Evolutionary conservation across 805 yeast genomes (phyloP).

Genomic region (Zygosaccharomyces bailii): DNA sequence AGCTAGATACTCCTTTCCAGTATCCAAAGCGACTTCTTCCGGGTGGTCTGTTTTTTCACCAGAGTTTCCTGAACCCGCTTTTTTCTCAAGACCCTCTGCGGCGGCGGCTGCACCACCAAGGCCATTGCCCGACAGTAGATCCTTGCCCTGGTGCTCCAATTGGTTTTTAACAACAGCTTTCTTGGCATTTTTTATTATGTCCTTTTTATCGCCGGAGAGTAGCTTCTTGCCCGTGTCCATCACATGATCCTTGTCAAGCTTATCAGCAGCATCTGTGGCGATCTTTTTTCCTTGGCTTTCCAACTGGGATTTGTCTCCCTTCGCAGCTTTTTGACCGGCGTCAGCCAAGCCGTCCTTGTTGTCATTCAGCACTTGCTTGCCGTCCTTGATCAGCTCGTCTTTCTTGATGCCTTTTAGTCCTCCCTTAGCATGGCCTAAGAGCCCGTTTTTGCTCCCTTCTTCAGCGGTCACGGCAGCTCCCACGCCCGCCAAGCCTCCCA

Average conservation of each 20-base stretch:
- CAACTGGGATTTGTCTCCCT: constrained; percentile 1
- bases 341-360: neutral
- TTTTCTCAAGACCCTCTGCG: too few relatives aligned
- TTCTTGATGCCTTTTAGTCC: neutral
- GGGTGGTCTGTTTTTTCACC: neutral
- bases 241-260: constrained; percentile 3
- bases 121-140: neutral
- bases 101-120: too few relatives aligned
- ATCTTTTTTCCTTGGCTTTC: neutral
- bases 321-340: constrained; percentile 2
- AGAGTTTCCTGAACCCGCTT: too few relatives aligned
- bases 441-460: neutral
- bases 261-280: constrained; percentile 1
- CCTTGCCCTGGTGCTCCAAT: constrained; percentile 1
- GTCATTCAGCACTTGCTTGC: neutral
- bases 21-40: neutral
- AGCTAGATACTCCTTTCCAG: neutral
- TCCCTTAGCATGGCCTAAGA: neutral
- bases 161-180: constrained; percentile 2
- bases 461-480: too few relatives aligned
- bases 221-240: neutral
- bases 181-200: neutral
- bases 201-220: constrained; percentile 3
- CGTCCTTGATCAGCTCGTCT: constrained; percentile 1
- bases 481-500: too few relatives aligned